Percentiles rank a stretch among this genome's conserved stretches.
These are phyloP conservation scores for Epichloe amarillans DNA, from an alignment of 2,329 filamentous ascomycete species.

Conservation along the genomic window DNA sequence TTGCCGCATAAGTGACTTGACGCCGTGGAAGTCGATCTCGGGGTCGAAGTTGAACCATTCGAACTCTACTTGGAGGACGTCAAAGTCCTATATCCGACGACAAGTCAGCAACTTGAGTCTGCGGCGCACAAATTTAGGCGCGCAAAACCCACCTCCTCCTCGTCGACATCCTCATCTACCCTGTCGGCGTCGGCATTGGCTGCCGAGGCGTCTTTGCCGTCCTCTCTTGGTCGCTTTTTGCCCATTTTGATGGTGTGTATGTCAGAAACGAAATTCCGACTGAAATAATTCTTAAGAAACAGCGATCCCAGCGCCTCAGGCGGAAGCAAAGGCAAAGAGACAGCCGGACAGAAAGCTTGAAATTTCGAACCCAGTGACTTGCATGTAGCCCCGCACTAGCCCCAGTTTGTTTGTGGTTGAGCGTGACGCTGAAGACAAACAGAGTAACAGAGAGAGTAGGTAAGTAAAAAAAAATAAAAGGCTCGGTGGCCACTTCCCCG, in stretches of 20 bases:
- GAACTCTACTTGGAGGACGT: slow-evolving; percentile 90
- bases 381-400: too few relatives aligned
- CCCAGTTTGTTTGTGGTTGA: too few relatives aligned
- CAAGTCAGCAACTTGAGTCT: slow-evolving; percentile 1
- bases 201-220: slow-evolving; percentile 27
- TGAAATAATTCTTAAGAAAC: too few relatives aligned
- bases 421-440: too few relatives aligned
- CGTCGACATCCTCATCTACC: slow-evolving; percentile 38
- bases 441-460: too few relatives aligned
- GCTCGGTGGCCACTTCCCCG: too few relatives aligned
- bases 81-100: slow-evolving; percentile 51
- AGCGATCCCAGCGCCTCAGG: too few relatives aligned
- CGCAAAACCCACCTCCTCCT: slow-evolving; percentile 33
- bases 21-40: slow-evolving; percentile 84
- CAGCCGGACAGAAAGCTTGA: background rate
- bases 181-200: slow-evolving; percentile 30
- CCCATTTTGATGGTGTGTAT: slow-evolving; percentile 24
- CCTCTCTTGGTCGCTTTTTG: slow-evolving; percentile 37
- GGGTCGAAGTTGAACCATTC: slow-evolving; percentile 96
- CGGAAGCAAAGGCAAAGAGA: too few relatives aligned
- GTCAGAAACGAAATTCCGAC: background rate
- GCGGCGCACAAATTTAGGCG: background rate
- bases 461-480: too few relatives aligned
- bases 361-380: too few relatives aligned
- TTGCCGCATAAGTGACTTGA: slow-evolving; percentile 81